phyloP scores from a whole-genome alignment of 192 early-diverging fungal species.

The Coemansia sp. region DNA sequence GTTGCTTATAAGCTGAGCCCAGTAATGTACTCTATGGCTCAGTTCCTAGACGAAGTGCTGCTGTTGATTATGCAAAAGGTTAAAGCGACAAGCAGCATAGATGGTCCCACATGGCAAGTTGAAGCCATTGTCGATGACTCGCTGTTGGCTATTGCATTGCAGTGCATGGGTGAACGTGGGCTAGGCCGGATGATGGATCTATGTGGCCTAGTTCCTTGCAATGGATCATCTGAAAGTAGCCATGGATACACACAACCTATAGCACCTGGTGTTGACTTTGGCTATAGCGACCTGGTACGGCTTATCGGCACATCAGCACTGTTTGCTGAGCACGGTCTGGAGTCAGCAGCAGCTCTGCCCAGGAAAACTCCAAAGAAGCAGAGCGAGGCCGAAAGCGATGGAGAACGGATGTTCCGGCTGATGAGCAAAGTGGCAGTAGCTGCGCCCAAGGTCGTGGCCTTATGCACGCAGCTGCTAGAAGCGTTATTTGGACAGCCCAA shows the following conservation, averaged over 20 bases:
- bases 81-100: not conserved
- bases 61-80: slow-evolving; percentile 13
- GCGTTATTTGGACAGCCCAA: slow-evolving; percentile 10
- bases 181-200: slow-evolving; percentile 17
- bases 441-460: slow-evolving; percentile 8
- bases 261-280: not conserved
- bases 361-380: not conserved
- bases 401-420: slow-evolving; percentile 38
- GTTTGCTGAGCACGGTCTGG: slow-evolving; percentile 8
- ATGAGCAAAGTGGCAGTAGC: slow-evolving; percentile 34
- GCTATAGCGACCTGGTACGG: slow-evolving; percentile 4
- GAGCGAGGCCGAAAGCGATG: slow-evolving; percentile 21
- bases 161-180: slow-evolving; percentile 17
- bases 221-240: no score
- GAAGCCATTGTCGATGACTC: slow-evolving; percentile 2
- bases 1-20: slow-evolving; percentile 23
- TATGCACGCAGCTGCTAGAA: slow-evolving; percentile 14
- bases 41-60: slow-evolving; percentile 18
- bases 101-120: not conserved
- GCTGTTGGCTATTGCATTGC: slow-evolving; percentile 14
- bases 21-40: slow-evolving; percentile 20
- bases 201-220: slow-evolving; percentile 11
- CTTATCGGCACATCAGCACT: slow-evolving; percentile 8
- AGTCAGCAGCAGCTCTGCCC: not conserved
- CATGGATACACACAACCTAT: not conserved